phyloP scores from a whole-genome alignment of 2,329 filamentous ascomycete species.

The Cladosporium sp. region DNA sequence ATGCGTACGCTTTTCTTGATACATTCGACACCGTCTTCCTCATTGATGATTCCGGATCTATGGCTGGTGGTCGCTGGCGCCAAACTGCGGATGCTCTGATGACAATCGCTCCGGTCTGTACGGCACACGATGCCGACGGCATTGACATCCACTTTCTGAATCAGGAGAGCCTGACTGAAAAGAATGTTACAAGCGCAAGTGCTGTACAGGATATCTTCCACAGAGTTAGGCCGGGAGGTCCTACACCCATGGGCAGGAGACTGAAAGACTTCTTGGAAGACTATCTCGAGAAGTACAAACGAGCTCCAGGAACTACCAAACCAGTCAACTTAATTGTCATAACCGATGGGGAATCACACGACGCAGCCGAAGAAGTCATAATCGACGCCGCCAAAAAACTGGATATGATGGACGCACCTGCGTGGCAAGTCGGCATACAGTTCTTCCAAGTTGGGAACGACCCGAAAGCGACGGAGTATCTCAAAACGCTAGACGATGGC shows the following conservation, averaged over 20 bases:
- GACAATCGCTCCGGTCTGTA: slow-evolving; percentile 77
- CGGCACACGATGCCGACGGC: slow-evolving; percentile 72
- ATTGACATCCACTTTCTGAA: slow-evolving; percentile 93
- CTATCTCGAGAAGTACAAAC: slow-evolving; percentile 60
- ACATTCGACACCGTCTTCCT: slow-evolving; percentile 85
- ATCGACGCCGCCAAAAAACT: slow-evolving; percentile 65
- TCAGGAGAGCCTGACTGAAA: slow-evolving; percentile 64
- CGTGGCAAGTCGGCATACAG: slow-evolving; percentile 84
- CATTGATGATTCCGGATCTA: slow-evolving; percentile 88
- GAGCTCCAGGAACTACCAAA: slow-evolving; percentile 52
- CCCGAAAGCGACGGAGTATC: slow-evolving; percentile 56
- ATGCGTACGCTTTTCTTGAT: slow-evolving; percentile 70
- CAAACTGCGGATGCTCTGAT: slow-evolving; percentile 68
- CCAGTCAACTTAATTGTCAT: slow-evolving; percentile 90
- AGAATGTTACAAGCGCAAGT: slow-evolving; percentile 55
- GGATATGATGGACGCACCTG: slow-evolving; percentile 63
- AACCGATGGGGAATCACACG: slow-evolving; percentile 78
- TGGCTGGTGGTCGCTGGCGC: slow-evolving; percentile 71
- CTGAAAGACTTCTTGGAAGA: slow-evolving; percentile 68
- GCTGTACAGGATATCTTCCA: slow-evolving; percentile 67
- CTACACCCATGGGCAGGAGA: slow-evolving; percentile 70
- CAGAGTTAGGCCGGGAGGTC: slow-evolving; percentile 58
- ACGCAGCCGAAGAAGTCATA: slow-evolving; percentile 72
- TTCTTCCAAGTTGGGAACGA: slow-evolving; percentile 93
- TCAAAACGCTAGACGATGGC: slow-evolving; percentile 72